These are phyloP conservation scores for Pochonia chlamydosporia DNA, from an alignment of 2,329 filamentous ascomycete species.

Conservation along the genomic window DNA sequence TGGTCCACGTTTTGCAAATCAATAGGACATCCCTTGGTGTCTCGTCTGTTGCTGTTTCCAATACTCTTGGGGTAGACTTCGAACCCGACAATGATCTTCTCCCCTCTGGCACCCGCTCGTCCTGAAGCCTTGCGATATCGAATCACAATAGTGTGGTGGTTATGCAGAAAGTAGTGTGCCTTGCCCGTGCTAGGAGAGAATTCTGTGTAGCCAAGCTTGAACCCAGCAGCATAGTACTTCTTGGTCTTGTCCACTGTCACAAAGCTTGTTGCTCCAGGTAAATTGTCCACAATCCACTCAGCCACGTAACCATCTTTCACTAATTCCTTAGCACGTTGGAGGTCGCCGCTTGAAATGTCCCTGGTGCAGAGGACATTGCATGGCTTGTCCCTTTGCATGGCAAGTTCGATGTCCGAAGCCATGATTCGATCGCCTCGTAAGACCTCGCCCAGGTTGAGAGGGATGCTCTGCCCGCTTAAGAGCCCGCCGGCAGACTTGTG, in stretches of 20 bases:
- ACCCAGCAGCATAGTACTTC: conserved; percentile 86
- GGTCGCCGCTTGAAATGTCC: conserved; percentile 56
- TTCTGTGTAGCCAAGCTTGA: conserved; percentile 79
- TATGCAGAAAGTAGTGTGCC: conserved; percentile 71
- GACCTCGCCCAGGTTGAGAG: conserved; percentile 81
- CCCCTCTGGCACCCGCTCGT: conserved; percentile 60
- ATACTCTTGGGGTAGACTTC: conserved; percentile 88
- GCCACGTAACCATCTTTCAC: conserved; percentile 77
- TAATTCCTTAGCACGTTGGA: conserved; percentile 64
- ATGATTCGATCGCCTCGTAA: conserved; percentile 81
- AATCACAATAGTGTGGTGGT: conserved; percentile 81
- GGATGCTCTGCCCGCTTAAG: conserved; percentile 69
- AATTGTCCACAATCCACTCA: conserved; percentile 90
- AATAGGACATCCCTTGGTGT: conserved; percentile 60
- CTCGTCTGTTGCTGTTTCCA: conserved; percentile 51
- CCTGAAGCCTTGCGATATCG: conserved; percentile 69
- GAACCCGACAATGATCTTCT: conserved; percentile 80
- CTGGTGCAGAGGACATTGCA: conserved; percentile 68
- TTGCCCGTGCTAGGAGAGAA: conserved; percentile 52
- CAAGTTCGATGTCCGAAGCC: conserved; percentile 75
- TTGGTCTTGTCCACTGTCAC: conserved; percentile 77
- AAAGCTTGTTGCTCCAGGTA: conserved; percentile 84
- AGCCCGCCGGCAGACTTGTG: conserved; percentile 60
- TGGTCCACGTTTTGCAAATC: conserved; percentile 58
- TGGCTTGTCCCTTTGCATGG: conserved; percentile 69